Evolutionary conservation across 768 basidiomycete species (phyloP).

Genomic region (Termitomyces titanicus): DNA sequence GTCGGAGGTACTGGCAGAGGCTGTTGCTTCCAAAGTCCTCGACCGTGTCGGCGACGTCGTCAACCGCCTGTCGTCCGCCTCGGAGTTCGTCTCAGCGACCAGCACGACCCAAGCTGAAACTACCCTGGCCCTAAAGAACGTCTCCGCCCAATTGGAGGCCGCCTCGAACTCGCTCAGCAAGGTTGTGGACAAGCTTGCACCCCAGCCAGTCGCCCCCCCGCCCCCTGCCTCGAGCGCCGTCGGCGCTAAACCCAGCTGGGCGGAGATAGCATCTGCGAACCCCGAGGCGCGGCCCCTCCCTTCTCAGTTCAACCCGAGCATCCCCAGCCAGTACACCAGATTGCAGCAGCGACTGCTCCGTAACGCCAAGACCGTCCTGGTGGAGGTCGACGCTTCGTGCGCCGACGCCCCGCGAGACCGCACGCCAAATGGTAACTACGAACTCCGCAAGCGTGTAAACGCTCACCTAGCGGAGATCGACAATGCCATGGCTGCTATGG

Average conservation of each 20-base stretch:
- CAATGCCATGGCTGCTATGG: neutral
- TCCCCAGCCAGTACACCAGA: neutral
- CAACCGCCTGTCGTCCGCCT: neutral
- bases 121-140: neutral
- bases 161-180: neutral
- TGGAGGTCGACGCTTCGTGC: neutral
- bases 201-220: neutral
- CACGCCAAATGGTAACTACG: neutral
- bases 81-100: neutral
- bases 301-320: neutral
- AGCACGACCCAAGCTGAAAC: neutral
- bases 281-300: neutral
- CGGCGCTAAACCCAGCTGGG: neutral
- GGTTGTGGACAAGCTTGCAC: neutral
- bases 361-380: neutral
- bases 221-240: neutral
- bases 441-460: neutral
- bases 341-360: conserved; percentile 4
- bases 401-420: neutral
- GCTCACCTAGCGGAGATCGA: neutral
- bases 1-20: neutral
- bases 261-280: neutral
- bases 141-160: neutral
- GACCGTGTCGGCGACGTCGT: neutral
- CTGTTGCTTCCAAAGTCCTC: neutral